Conservation (phyloP, 2,329 filamentous ascomycete species). For the Alternaria viburni region DNA sequence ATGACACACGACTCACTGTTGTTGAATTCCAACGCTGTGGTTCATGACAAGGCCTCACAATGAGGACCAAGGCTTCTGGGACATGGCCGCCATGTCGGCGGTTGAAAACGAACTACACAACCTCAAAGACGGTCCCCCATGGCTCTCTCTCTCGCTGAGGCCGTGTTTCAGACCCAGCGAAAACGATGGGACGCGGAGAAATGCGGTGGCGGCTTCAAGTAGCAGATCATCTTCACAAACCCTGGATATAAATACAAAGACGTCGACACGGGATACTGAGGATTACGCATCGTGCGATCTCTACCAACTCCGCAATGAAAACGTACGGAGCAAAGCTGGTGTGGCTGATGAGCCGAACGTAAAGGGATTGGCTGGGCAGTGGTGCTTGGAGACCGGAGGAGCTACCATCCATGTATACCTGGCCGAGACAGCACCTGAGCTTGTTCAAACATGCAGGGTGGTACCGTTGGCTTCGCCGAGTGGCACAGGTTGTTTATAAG, state of each 20-base stretch:
- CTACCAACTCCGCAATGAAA: not conserved
- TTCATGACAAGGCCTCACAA: not conserved
- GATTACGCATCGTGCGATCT: not conserved
- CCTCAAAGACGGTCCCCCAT: not conserved
- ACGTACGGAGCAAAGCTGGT: not conserved
- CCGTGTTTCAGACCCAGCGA: not conserved
- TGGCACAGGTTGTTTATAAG: not conserved
- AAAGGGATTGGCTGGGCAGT: not conserved
- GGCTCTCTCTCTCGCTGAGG: not conserved
- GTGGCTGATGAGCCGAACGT: not conserved
- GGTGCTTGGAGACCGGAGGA: not conserved
- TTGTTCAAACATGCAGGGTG: not conserved
- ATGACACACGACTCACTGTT: not conserved
- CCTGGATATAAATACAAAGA: not conserved
- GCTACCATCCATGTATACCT: not conserved
- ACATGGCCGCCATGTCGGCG: not conserved
- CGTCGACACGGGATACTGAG: not conserved
- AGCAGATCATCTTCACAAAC: not conserved
- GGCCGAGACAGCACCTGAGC: not conserved
- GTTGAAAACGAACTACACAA: not conserved
- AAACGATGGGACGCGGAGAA: not conserved
- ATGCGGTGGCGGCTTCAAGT: not conserved
- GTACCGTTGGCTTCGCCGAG: not conserved
- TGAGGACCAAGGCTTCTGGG: not conserved
- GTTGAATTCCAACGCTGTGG: not conserved